phyloP scores from a whole-genome alignment of 768 basidiomycete genomes.

The Phanerodontia chrysosporium region DNA sequence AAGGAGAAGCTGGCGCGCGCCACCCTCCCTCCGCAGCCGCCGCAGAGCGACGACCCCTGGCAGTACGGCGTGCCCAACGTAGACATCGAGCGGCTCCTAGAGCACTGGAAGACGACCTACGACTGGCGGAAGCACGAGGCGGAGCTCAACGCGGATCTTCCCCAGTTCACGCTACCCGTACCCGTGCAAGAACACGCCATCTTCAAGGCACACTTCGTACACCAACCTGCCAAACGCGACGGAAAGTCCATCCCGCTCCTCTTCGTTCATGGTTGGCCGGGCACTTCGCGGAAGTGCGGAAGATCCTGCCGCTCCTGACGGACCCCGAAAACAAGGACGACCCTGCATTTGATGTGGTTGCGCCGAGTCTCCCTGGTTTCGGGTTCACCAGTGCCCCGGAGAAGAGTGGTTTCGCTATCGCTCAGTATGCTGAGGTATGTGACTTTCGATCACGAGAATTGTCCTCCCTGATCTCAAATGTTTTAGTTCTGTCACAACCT shows the following conservation, averaged over 20 bases:
- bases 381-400: slow-evolving; percentile 58
- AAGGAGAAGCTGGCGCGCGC: slow-evolving; percentile 43
- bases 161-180: slow-evolving; percentile 52
- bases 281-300: slow-evolving; percentile 51
- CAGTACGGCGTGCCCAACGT: slow-evolving; percentile 37
- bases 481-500: slow-evolving; percentile 16
- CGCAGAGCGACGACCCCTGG: slow-evolving; percentile 29
- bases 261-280: slow-evolving; percentile 70
- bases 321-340: slow-evolving; percentile 27
- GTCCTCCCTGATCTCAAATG: neutral
- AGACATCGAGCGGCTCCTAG: slow-evolving; percentile 44
- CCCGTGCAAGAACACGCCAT: slow-evolving; percentile 42
- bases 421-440: slow-evolving; percentile 54
- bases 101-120: slow-evolving; percentile 48
- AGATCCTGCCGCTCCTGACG: slow-evolving; percentile 52
- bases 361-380: slow-evolving; percentile 53
- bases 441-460: neutral
- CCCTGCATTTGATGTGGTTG: slow-evolving; percentile 63
- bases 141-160: slow-evolving; percentile 44
- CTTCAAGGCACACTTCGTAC: slow-evolving; percentile 56
- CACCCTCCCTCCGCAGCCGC: slow-evolving; percentile 33
- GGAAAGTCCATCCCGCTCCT: slow-evolving; percentile 51
- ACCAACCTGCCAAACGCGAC: slow-evolving; percentile 40
- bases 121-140: slow-evolving; percentile 55
- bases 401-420: slow-evolving; percentile 43